A percentile compares a stretch with the other conserved stretches of the same genome.
Conservation (phyloP, 1,284 basidiomycete genomes). For the Ganoderma leucocontextum region DNA sequence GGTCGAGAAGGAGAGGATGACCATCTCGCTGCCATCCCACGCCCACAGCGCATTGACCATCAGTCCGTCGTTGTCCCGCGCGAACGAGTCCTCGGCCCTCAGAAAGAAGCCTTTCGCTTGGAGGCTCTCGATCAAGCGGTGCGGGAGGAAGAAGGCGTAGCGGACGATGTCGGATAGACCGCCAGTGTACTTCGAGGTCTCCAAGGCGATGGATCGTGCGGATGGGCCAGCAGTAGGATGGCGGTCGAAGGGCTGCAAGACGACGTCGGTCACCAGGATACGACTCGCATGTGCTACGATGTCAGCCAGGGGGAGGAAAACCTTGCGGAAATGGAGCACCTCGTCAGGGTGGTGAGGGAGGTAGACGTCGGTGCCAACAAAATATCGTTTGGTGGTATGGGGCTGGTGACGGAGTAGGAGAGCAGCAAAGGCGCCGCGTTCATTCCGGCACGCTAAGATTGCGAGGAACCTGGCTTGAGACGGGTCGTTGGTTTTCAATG, state of each 20-base stretch:
- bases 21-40: not conserved
- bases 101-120: not conserved
- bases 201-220: not conserved
- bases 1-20: constrained; percentile 2
- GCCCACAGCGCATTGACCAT: not conserved
- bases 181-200: not conserved
- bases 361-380: not conserved
- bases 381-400: not conserved
- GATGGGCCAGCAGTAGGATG: not conserved
- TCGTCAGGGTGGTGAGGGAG: not conserved
- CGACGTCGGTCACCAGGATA: not conserved
- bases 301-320: not conserved
- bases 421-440: not conserved
- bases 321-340: not conserved
- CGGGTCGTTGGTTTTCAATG: not conserved
- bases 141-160: not conserved
- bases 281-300: not conserved
- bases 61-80: not conserved
- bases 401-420: not conserved
- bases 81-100: not conserved
- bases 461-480: not conserved
- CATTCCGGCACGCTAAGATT: not conserved
- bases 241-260: constrained; percentile 2
- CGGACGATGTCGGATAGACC: not conserved
- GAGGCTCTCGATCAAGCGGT: not conserved